These are phyloP conservation scores for Exsudoporus frostii DNA, from an alignment of 768 basidiomycete species.

Conservation along the genomic window DNA sequence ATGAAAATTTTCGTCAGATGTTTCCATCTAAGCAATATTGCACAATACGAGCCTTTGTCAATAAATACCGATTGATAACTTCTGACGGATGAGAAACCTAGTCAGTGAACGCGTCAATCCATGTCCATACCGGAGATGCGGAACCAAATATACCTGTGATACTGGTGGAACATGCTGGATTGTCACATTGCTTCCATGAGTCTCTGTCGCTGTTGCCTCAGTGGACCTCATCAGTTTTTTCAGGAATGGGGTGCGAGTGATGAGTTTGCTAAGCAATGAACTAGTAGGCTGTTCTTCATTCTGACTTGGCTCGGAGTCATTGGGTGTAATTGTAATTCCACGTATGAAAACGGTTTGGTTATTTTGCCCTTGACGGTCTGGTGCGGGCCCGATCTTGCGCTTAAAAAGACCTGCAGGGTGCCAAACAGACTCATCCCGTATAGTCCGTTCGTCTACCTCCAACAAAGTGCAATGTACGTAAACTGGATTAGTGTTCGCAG, in stretches of 20 bases:
- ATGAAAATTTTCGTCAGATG: background rate
- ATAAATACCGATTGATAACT: background rate
- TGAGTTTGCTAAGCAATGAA: background rate
- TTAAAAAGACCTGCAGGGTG: background rate
- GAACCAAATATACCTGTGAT: background rate
- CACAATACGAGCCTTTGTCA: background rate
- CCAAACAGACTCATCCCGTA: background rate
- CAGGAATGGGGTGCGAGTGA: background rate
- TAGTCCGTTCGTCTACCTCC: background rate
- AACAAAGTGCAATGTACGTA: background rate
- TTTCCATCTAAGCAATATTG: background rate
- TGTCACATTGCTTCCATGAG: background rate
- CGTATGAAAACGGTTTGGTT: background rate
- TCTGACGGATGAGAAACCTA: background rate
- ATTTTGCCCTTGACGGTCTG: background rate
- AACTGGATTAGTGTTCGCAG: background rate
- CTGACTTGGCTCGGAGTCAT: background rate
- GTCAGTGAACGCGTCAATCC: background rate
- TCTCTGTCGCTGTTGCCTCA: background rate
- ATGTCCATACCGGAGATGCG: background rate
- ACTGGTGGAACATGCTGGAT: background rate
- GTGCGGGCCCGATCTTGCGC: background rate
- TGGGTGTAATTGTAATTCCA: background rate
- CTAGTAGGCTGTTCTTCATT: background rate
- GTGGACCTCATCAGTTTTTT: background rate